Percentiles rank a stretch among this genome's conserved stretches.
Evolutionary conservation across 768 basidiomycete species (phyloP).

Genomic region (Leccinellum luteum): DNA sequence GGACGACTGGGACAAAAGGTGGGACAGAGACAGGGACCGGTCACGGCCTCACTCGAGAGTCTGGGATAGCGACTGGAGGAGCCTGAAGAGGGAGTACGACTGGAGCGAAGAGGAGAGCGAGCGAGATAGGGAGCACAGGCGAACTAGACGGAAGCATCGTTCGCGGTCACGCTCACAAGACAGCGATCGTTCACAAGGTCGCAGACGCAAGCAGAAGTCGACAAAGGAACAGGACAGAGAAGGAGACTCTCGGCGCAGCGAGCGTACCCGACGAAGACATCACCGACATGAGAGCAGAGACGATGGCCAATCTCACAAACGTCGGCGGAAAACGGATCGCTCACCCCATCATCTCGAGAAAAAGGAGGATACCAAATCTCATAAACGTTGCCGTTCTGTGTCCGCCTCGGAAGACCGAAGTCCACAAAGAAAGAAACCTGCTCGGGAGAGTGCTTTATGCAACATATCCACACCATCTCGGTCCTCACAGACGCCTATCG

Average conservation of each 20-base stretch:
- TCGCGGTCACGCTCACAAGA: conserved; percentile 31
- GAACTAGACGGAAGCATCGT: conserved; percentile 24
- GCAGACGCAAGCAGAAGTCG: conserved; percentile 19
- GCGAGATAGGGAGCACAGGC: conserved; percentile 16
- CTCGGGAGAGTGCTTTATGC: conserved; percentile 5
- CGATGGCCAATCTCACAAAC: conserved; percentile 15
- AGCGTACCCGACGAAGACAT: conserved; percentile 24
- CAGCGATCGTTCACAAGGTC: conserved; percentile 18
- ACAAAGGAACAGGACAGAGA: conserved; percentile 14
- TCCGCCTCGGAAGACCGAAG: conserved; percentile 12
- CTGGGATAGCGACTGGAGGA: conserved; percentile 46
- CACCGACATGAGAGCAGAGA: conserved; percentile 24
- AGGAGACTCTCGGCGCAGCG: conserved; percentile 11
- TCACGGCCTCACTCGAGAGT: conserved; percentile 41
- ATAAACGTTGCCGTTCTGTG: conserved; percentile 16
- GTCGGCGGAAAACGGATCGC: conserved; percentile 20
- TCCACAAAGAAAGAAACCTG: conserved; percentile 1
- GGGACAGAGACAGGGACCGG: conserved; percentile 40
- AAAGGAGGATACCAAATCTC: not conserved
- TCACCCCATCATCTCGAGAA: conserved; percentile 13
- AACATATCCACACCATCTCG: conserved; percentile 24
- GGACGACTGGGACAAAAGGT: conserved; percentile 36
- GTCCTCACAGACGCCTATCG: conserved; percentile 27
- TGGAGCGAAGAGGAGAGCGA: conserved; percentile 35
- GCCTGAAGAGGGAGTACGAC: conserved; percentile 41